phyloP scores from a whole-genome alignment of 257 asterid genomes.

The Gentiana macrophylla region DNA sequence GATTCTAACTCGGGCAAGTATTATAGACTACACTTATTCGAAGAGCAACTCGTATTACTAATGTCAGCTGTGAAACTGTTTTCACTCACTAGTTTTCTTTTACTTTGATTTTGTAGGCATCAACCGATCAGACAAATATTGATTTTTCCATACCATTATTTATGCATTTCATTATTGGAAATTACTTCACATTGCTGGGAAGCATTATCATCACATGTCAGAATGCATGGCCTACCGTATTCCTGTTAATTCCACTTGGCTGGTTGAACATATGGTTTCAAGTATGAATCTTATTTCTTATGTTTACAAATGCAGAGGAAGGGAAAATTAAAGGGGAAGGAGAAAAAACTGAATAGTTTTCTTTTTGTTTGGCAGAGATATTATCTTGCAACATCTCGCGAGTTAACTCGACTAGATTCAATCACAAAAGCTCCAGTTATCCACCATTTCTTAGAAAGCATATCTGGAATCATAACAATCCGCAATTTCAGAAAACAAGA shows the following conservation, averaged over 20 bases:
- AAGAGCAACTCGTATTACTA: background rate
- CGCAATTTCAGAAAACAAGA: conserved; percentile 79
- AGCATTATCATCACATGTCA: conserved; percentile 82
- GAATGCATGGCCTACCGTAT: conserved; percentile 81
- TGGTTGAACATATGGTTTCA: conserved; percentile 90
- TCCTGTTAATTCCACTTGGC: conserved; percentile 74
- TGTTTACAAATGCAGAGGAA: background rate
- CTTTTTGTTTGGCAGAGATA: conserved; percentile 51
- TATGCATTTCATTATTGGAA: conserved; percentile 37
- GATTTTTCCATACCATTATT: conserved; percentile 73
- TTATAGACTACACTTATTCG: background rate
- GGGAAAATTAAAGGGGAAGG: too few relatives aligned
- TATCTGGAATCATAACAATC: conserved; percentile 84
- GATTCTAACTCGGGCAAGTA: conserved; percentile 77
- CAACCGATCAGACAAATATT: conserved; percentile 81
- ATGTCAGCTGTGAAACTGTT: background rate
- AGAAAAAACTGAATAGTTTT: background rate
- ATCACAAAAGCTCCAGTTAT: conserved; percentile 96
- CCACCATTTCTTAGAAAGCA: conserved; percentile 94
- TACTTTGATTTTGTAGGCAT: conserved; percentile 45
- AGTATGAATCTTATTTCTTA: conserved; percentile 27
- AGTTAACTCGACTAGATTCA: conserved; percentile 82
- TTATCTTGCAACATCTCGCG: conserved; percentile 82
- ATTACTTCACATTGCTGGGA: conserved; percentile 48
- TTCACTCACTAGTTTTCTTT: background rate